Evolutionary conservation across 2,329 filamentous ascomycete genomes (phyloP), one percentile per base, ranked within the genome.

Genomic region (Corinectria fuckeliana): DNA sequence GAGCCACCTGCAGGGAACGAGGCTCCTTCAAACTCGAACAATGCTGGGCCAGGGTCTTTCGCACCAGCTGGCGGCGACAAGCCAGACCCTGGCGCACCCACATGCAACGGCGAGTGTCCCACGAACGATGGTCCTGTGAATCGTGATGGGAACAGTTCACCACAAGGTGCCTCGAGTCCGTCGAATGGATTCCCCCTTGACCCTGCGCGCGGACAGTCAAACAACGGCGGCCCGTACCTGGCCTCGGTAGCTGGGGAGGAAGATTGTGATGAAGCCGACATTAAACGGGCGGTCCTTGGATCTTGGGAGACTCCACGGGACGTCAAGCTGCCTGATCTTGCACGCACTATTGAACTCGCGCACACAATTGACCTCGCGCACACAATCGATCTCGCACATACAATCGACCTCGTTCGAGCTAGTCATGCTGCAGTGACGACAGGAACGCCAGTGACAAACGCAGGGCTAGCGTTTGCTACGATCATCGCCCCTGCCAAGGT

Each of bases 21-120:
- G 16, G 16, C 9, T 20, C 38, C 49, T 48, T 34, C 50, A 5
- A 39, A 8, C 16, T 25, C 44, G 2, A 16, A 47, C 30, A 26
- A 14, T 18, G 47, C 13, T 11, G 20, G 26, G 9, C 13, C 34
- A 5, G 50, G 30, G 20, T 16, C 47, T 36, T 42, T n/a, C 4
- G 14, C 53, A 34, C 20, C 41, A 23, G 23, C 30, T 38, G 16
- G 13, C 14, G 26, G 16, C n/a, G 10, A 20, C 8, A 26, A 3
- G 14, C 10, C 16, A n/a, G 28, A 11, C n/a, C 30, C 26, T 10
- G 34, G 26, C 8, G 11, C 28, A 5, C 48, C 32, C 38, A 44
- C 42, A 32, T 61, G 53, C 28, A 38, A 41, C 6, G 58, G 58
- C 8, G 49, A 61, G 14, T 61, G 58, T 25, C 54, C 53, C 3